These are phyloP conservation scores for Boletus reticuloceps DNA, from an alignment of 768 basidiomycete species.

Conservation along the genomic window DNA sequence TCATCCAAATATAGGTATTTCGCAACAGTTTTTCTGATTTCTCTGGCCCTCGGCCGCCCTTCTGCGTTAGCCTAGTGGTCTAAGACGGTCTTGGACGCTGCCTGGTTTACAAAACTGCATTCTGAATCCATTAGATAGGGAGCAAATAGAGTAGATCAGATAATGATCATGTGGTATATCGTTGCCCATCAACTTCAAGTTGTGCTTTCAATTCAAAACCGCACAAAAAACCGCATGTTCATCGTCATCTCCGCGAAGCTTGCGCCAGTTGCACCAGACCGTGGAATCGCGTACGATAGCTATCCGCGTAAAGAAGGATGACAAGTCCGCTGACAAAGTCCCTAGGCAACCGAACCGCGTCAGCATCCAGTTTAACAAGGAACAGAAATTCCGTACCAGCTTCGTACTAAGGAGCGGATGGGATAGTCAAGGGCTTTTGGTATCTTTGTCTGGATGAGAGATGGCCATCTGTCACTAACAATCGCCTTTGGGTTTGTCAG, in stretches of 20 bases:
- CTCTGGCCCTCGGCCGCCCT: no score
- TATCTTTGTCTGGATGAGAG: slow-evolving; percentile 78
- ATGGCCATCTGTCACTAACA: slow-evolving; percentile 82
- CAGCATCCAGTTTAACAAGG: not conserved
- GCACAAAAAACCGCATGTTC: not conserved
- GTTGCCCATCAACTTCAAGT: not conserved
- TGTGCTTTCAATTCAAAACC: not conserved
- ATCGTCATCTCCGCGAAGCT: slow-evolving; percentile 32
- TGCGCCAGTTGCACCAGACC: slow-evolving; percentile 38
- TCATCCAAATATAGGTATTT: no score
- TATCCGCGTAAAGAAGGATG: slow-evolving; percentile 47
- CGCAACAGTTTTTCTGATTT: no score
- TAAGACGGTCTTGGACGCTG: no score
- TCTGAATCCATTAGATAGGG: slow-evolving; percentile 6
- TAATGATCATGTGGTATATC: slow-evolving; percentile 22
- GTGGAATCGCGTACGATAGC: slow-evolving; percentile 43
- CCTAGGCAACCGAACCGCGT: slow-evolving; percentile 31
- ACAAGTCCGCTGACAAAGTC: slow-evolving; percentile 51
- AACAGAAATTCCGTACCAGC: slow-evolving; percentile 56
- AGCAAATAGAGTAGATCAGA: slow-evolving; percentile 13
- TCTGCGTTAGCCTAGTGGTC: no score
- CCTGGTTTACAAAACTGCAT: not conserved
- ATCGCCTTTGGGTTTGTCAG: slow-evolving; percentile 89
- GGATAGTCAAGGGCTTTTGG: slow-evolving; percentile 88
- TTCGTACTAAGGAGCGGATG: slow-evolving; percentile 63